phyloP scores from a whole-genome alignment of 2,329 filamentous ascomycete genomes.

The Lasiodiplodia gonubiensis region DNA sequence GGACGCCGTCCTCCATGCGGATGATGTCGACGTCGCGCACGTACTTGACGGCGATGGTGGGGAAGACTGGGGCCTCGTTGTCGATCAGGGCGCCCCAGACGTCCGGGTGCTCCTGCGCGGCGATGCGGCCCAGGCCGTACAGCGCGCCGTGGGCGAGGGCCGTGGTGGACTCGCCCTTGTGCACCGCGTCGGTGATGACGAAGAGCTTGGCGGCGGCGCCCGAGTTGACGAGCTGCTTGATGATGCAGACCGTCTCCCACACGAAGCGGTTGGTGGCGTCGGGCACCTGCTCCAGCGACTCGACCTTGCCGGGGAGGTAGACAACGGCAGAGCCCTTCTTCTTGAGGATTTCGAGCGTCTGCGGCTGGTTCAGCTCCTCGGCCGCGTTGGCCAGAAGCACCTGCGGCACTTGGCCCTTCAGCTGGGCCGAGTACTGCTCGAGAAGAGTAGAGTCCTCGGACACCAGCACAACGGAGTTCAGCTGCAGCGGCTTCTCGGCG shows the following conservation, averaged over 20 bases:
- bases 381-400: background rate
- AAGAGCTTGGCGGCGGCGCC: slow-evolving; percentile 37
- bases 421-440: slow-evolving; percentile 32
- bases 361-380: slow-evolving; percentile 1
- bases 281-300: slow-evolving; percentile 28
- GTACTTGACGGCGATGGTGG: slow-evolving; percentile 47
- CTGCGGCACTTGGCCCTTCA: slow-evolving; percentile 30
- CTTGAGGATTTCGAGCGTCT: slow-evolving; percentile 23
- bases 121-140: slow-evolving; percentile 47
- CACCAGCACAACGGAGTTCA: slow-evolving; percentile 38
- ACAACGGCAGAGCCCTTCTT: slow-evolving; percentile 31
- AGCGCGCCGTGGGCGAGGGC: slow-evolving; percentile 46
- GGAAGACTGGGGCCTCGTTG: slow-evolving; percentile 40
- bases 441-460: slow-evolving; percentile 34
- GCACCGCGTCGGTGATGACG: slow-evolving; percentile 38
- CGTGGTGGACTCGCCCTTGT: slow-evolving; percentile 36
- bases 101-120: slow-evolving; percentile 48
- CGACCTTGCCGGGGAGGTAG: slow-evolving; percentile 32
- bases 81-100: slow-evolving; percentile 49
- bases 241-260: slow-evolving; percentile 34
- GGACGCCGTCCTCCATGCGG: slow-evolving; percentile 47
- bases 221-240: slow-evolving; percentile 32
- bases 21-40: slow-evolving; percentile 47
- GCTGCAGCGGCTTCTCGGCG: slow-evolving; percentile 39
- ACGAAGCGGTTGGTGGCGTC: slow-evolving; percentile 33